Base-by-base conservation (phyloP, 495 filamentous ascomycete genomes). In the Neurospora sp. region DNA sequence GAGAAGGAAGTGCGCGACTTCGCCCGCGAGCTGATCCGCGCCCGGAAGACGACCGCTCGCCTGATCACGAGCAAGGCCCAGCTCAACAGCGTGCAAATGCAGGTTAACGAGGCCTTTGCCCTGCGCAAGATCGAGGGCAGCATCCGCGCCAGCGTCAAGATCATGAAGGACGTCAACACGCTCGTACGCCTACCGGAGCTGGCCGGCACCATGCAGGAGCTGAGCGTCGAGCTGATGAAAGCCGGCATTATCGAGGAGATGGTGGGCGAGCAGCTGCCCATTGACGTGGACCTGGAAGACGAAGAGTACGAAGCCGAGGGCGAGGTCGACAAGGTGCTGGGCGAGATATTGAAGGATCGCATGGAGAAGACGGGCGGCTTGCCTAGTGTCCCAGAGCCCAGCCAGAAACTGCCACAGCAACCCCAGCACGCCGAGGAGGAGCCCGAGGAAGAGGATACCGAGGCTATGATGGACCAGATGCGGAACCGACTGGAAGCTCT, bases 211-310 rank as follows among this genome's bases (percentile, higher is more conserved):
- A 98, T 98, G 96, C 85, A 88, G 68, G 94, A 98, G 82, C 85
- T 99, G 37, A 92, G 90, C 72, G 85, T 90, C 69, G 96, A 99
- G 85, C 81, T 98, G 77, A 90, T 97, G 73, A 94, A 91, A 82
- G 94, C 96, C 3, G 96, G 96, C 4, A 94, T 99, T 74, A 97
- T 99, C 73, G 96, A 99, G 83, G 96, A 99, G 84, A 97, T 98
- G 91, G 90, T 97, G 14, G 91, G 89, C 53, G 96, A 98, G 79
- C 89, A 86, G 48, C 81, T 98, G 75, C 93, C 93, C n/a, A 88
- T 91, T 76, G 81, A 82, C 27, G 81, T 81, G 35, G 87, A 89
- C 48, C 85, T 89, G 71, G 72, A 92, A 41, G 79, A 89, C 27
- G 93, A 92, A 31, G 94, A 97, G 81, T 93, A 92, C 20, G 94